These are phyloP conservation scores for Sclerotinia trifoliorum DNA, from an alignment of 2,329 filamentous ascomycete species.

Conservation along the genomic window DNA sequence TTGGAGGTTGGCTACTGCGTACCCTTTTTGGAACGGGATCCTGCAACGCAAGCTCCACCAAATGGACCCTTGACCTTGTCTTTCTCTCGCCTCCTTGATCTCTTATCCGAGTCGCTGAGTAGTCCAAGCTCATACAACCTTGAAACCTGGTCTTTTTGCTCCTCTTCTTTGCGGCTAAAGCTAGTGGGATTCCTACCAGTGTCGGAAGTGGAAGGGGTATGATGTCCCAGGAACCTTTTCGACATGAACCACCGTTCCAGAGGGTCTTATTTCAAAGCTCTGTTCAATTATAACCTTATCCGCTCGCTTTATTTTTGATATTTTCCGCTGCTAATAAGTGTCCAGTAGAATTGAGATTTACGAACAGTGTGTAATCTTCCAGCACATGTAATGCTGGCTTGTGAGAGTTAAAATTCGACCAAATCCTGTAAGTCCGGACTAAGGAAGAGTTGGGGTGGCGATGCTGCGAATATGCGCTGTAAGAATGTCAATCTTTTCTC, in stretches of 20 bases:
- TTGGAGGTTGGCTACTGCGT: slow-evolving; percentile 31
- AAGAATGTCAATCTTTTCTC: slow-evolving; percentile 13
- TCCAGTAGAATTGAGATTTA: neutral
- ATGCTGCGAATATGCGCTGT: slow-evolving; percentile 17
- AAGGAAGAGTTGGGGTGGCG: slow-evolving; percentile 19
- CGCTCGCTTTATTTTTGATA: neutral
- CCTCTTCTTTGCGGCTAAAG: slow-evolving; percentile 24
- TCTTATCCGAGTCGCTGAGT: slow-evolving; percentile 35
- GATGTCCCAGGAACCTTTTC: slow-evolving; percentile 32
- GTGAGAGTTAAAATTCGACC: slow-evolving; percentile 9
- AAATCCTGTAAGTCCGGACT: slow-evolving; percentile 19
- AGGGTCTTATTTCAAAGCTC: slow-evolving; percentile 5
- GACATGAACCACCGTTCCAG: slow-evolving; percentile 32
- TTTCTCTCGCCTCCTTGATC: slow-evolving; percentile 36
- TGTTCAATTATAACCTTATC: neutral
- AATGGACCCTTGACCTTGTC: slow-evolving; percentile 32
- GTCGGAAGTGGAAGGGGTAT: slow-evolving; percentile 11
- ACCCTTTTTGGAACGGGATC: slow-evolving; percentile 37
- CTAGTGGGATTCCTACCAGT: slow-evolving; percentile 19
- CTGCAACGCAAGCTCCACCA: slow-evolving; percentile 37
- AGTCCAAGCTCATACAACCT: slow-evolving; percentile 40
- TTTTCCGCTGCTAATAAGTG: neutral
- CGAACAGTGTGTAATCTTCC: neutral
- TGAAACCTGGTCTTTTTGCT: slow-evolving; percentile 36
- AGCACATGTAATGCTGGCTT: slow-evolving; percentile 10